phyloP scores from a whole-genome alignment of 495 filamentous ascomycete species.

The Thermochaetoides thermophila region DNA sequence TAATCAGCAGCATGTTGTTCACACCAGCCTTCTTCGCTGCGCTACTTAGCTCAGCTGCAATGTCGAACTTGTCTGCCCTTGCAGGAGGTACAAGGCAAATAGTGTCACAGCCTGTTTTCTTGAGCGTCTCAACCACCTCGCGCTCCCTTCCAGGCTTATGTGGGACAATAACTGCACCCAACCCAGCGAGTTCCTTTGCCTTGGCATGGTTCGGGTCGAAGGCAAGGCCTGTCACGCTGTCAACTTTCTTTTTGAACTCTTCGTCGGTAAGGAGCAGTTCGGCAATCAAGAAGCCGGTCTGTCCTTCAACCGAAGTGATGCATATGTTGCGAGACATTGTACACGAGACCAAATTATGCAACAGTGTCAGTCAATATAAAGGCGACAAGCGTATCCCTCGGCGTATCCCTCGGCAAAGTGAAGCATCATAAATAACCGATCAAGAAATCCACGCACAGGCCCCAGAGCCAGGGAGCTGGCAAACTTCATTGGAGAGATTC shows the following conservation, averaged over 20 bases:
- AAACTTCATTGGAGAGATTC: no score
- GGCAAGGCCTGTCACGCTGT: constrained; percentile 26
- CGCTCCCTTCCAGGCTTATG: constrained; percentile 30
- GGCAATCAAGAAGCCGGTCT: constrained; percentile 40
- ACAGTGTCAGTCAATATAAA: no score
- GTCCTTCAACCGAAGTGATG: constrained; percentile 38
- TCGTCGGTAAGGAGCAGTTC: constrained; percentile 35
- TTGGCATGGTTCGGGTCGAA: constrained; percentile 32
- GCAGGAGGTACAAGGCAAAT: constrained; percentile 40
- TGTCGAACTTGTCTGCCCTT: constrained; percentile 32
- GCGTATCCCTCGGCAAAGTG: no score
- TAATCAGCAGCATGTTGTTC: constrained; percentile 37
- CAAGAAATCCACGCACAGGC: no score
- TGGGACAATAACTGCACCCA: constrained; percentile 36
- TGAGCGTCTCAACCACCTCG: constrained; percentile 23
- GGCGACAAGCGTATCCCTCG: no score
- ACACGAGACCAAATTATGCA: no score
- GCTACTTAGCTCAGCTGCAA: constrained; percentile 32
- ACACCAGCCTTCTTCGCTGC: constrained; percentile 37
- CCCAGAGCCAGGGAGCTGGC: no score
- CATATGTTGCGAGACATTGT: constrained; percentile 35
- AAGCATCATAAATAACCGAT: no score
- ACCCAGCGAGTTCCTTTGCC: constrained; percentile 37
- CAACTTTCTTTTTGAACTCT: constrained; percentile 28
- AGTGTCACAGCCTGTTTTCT: constrained; percentile 32